Conservation (phyloP, 768 basidiomycete species). For the Gautieria morchelliformis region DNA sequence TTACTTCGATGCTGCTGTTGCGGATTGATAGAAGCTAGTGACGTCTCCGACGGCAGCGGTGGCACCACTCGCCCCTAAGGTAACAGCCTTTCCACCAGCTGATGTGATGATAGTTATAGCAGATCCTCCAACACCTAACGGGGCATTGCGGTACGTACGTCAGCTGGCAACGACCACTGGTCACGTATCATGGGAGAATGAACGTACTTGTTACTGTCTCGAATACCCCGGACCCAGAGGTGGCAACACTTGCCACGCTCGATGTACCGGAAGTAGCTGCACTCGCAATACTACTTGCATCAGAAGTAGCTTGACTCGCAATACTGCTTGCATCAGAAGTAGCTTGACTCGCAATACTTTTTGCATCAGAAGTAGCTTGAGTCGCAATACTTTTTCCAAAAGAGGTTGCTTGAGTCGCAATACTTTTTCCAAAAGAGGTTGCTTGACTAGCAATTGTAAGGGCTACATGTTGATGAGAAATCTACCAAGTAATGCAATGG, state of each 20-base stretch:
- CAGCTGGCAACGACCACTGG: too few species aligned
- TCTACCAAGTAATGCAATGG: background rate
- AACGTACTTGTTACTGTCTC: slow-evolving; percentile 19
- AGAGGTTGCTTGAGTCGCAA: slow-evolving; percentile 7
- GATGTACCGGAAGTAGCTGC: background rate
- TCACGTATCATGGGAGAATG: background rate
- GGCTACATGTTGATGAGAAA: background rate
- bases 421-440: slow-evolving; percentile 13
- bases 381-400: slow-evolving; percentile 15
- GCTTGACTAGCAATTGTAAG: background rate
- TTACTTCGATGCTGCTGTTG: slow-evolving; percentile 12
- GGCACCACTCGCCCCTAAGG: slow-evolving; percentile 39
- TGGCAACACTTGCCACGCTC: background rate
- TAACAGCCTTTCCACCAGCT: slow-evolving; percentile 49
- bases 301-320: slow-evolving; percentile 8
- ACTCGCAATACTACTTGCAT: slow-evolving; percentile 8
- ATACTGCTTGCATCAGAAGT: slow-evolving; percentile 17
- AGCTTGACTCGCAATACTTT: slow-evolving; percentile 14
- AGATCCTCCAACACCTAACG: slow-evolving; percentile 42
- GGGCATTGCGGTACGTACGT: too few species aligned
- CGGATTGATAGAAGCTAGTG: slow-evolving; percentile 38
- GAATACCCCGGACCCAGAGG: slow-evolving; percentile 17
- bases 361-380: slow-evolving; percentile 10
- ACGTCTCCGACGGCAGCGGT: slow-evolving; percentile 42
- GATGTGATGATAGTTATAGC: slow-evolving; percentile 49